Base-by-base conservation (phyloP, 2,329 filamentous ascomycete genomes). In the Monilinia vaccinii-corymbosi region DNA sequence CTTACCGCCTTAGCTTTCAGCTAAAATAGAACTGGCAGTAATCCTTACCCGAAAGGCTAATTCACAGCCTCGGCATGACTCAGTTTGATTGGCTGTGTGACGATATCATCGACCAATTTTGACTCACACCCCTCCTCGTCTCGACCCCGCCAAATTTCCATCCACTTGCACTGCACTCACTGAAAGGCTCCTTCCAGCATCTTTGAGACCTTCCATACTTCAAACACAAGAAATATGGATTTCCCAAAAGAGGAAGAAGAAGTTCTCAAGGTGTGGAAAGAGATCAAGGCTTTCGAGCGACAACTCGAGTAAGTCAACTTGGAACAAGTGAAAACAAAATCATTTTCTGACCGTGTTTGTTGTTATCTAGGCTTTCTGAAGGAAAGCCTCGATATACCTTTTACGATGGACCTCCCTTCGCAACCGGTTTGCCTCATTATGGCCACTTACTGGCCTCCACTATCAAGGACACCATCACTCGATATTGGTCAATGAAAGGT, bases 401-500 rank as follows among this genome's bases (percentile, higher is more conserved):
- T 77, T 97, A 97, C 78, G 89, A 93, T 80, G 89, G 89, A 13
- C 88, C 87, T 60, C 87, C 88, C 6, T 91, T 91, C 71, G 86
- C 85, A 72, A 96, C 87, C 66, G 87, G 82, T 61, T 73, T 84
- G 21, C 82, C 82, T 63, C 84, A 87, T 67, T 87, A 86, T 58
- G 80, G 81, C 46, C 85, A 88, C 73, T 86, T 88, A 69, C 83
- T 86, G 60, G 89, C 93, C 42, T 96, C 91, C 23, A 97, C 92
- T 53, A 96, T 97, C 77, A 97, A 97, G 75, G 93, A 97, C 74
- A 94, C 96, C 62, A 96, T 97, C 66, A 91, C 93, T 10, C 81
- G 93, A 68, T 97, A 97, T 75, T 97, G 92, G 91, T 91, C 91
- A 56, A 96, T 96, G 92, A 95, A 95, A 73, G 93, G 93, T 18